These are phyloP conservation scores for Ceratocystis lukuohia DNA, from an alignment of 2,329 filamentous ascomycete genomes.

Conservation along the genomic window DNA sequence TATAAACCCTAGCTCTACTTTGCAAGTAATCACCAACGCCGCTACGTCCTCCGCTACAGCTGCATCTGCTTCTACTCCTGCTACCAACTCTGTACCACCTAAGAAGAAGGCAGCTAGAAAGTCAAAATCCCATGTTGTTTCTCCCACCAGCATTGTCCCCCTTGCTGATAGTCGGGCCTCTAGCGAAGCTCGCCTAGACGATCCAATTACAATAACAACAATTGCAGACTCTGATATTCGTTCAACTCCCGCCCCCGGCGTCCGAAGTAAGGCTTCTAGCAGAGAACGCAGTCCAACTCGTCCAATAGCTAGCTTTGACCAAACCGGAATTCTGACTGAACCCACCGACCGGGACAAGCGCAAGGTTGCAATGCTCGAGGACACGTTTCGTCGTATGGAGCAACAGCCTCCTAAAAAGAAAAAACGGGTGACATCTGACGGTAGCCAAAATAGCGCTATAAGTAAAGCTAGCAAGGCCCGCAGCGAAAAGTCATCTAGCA, in stretches of 20 bases:
- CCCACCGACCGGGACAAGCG: conserved; percentile 54
- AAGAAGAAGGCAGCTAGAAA: conserved; percentile 42
- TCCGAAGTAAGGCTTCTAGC: conserved; percentile 51
- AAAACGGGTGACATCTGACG: conserved; percentile 50
- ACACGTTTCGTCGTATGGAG: conserved; percentile 49
- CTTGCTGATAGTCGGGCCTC: conserved; percentile 50
- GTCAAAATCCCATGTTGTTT: conserved; percentile 41
- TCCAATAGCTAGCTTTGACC: conserved; percentile 44
- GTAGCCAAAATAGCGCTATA: conserved; percentile 25
- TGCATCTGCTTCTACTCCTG: background rate
- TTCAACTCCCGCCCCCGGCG: conserved; percentile 37
- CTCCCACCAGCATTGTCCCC: conserved; percentile 48
- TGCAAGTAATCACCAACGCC: conserved; percentile 20
- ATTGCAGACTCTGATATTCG: conserved; percentile 37
- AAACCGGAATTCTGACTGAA: conserved; percentile 47
- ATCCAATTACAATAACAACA: conserved; percentile 25
- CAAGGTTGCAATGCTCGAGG: conserved; percentile 53
- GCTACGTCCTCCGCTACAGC: background rate
- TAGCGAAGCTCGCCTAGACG: conserved; percentile 48
- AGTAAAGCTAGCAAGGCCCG: conserved; percentile 7
- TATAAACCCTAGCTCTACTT: background rate
- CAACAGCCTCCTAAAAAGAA: conserved; percentile 43
- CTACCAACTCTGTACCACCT: background rate
- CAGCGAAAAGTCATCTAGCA: conserved; percentile 1
- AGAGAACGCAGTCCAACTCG: conserved; percentile 50